These are phyloP conservation scores for Colletotrichum somersetense DNA, from an alignment of 2,329 filamentous ascomycete genomes.

Conservation along the genomic window DNA sequence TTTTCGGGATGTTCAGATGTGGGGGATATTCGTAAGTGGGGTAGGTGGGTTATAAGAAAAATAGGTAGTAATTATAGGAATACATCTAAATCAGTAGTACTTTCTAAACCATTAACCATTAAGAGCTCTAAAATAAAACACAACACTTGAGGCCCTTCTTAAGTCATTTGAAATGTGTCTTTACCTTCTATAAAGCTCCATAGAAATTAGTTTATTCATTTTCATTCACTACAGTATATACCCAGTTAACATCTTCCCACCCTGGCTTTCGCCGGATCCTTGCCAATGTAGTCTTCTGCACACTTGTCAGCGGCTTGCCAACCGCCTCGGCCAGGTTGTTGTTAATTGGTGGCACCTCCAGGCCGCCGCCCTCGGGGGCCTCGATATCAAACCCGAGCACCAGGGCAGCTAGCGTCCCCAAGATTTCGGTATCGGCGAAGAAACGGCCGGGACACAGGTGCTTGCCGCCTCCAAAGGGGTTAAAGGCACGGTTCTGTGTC, in stretches of 20 bases:
- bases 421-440: slow-evolving; percentile 50
- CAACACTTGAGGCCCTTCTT: too few relatives aligned
- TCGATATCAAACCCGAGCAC: slow-evolving; percentile 46
- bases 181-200: too few relatives aligned
- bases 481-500: slow-evolving; percentile 43
- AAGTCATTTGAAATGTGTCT: too few relatives aligned
- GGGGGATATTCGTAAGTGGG: too few relatives aligned
- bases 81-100: too few relatives aligned
- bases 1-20: too few relatives aligned
- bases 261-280: slow-evolving; percentile 23
- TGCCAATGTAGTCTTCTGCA: slow-evolving; percentile 18
- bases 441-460: slow-evolving; percentile 52
- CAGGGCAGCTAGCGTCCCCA: slow-evolving; percentile 44
- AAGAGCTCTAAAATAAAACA: too few relatives aligned
- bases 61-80: too few relatives aligned
- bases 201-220: too few relatives aligned
- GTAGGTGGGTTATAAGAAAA: too few relatives aligned
- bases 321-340: slow-evolving; percentile 30
- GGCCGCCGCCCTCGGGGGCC: slow-evolving; percentile 19
- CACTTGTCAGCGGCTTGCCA: slow-evolving; percentile 18
- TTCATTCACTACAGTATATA: neutral
- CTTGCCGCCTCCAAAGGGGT: slow-evolving; percentile 52
- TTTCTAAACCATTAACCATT: too few relatives aligned
- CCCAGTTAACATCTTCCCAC: slow-evolving; percentile 30
- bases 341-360: slow-evolving; percentile 21